Base-by-base conservation (phyloP, 129 eudicot genomes). In the Lonicera japonica region DNA sequence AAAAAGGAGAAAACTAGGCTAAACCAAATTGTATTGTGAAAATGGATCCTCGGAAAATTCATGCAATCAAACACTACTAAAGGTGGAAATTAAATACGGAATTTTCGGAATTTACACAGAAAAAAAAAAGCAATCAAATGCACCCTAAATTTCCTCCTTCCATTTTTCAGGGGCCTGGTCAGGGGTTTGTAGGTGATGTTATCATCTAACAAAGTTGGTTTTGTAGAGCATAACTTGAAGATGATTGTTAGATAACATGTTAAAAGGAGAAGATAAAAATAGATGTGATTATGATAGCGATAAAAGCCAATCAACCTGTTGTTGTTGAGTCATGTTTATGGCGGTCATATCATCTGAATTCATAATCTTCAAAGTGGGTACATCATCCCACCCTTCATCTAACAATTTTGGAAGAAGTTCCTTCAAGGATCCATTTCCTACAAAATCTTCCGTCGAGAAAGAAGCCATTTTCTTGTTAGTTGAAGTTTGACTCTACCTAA, bases 371-470 rank as follows among this genome's bases (percentile, higher is more conserved):
- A 88, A 74, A 23, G 92, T 81, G 24, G 96, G 96, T 51, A 88
- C 92, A 61, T 84, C 96, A 38, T 88, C 92, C 96, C 96, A 88
- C 21, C 96, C 96, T 65, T 88, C 86, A 25, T 84, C 92, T 63
- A 84, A n/a, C 68, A 88, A 84, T 60, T 74, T 84, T 20, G 88
- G 89, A 43, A 88, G 74, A 64, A 88, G 73, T 38, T 70, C 77
- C 46, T 83, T 70, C 12, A 88, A 76, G 23, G 63, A 71, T 36
- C 96, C 96, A 47, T 71, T 72, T 63, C 96, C 96, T 56, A 88
- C 84, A 66, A 88, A 88, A 57, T 84, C 96, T 43, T 88, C 96
- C 75, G 84, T 67, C 0, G 86, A 76, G 67, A 88, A 88, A 59
- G 96, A 88, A 70, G 95, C 91, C 95, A 85, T 85, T 34, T 23